Evolutionary conservation across 257 asterid species (phyloP).

Genomic region (Solanum pimpinellifolium): DNA sequence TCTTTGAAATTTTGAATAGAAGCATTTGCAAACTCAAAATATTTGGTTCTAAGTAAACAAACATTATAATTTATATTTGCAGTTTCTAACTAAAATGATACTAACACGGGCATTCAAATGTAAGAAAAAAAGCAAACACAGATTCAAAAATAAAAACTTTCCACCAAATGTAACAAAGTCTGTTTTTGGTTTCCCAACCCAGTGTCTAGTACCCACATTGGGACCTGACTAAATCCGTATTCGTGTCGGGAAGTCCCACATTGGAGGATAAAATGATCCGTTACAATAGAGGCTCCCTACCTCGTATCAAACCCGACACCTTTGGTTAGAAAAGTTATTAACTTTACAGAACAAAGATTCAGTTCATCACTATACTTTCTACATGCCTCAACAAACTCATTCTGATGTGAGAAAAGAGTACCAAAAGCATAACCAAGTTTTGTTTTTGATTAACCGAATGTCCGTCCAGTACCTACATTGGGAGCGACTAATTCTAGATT

Average conservation of each 20-base stretch:
- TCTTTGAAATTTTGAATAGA: neutral
- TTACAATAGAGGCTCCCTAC: neutral
- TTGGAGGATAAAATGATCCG: neutral
- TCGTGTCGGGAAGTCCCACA: neutral
- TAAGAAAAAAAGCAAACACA: neutral
- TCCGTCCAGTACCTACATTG: neutral
- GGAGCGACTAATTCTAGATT: neutral
- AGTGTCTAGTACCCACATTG: neutral
- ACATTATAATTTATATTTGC: neutral
- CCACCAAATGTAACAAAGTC: neutral
- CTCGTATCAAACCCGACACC: neutral
- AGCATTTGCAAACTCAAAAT: neutral
- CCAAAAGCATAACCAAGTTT: neutral
- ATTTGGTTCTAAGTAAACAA: neutral
- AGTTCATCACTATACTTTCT: neutral
- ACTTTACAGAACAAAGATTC: neutral
- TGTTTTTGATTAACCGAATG: neutral
- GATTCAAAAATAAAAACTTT: neutral
- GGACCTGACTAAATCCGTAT: neutral
- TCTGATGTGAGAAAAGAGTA: neutral
- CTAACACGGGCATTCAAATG: neutral
- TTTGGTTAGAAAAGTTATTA: neutral
- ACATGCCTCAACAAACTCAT: neutral
- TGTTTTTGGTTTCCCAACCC: neutral
- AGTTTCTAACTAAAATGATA: neutral